Evolutionary conservation across 768 basidiomycete species (phyloP), one percentile per base, ranked within the genome.

Genomic region (Tulasnella calospora): DNA sequence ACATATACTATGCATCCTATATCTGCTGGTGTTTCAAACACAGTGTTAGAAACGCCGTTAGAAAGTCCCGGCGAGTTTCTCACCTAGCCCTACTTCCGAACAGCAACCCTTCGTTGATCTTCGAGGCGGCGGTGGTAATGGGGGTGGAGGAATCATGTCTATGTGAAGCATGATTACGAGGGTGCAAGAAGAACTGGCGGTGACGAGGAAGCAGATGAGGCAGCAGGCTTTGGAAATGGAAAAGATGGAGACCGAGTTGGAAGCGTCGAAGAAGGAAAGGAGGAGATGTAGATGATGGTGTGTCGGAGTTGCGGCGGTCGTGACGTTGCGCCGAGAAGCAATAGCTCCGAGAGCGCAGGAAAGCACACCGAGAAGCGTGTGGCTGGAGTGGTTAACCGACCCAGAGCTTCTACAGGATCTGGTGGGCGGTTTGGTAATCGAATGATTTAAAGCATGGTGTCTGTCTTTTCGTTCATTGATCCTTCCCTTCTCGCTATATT

Each of bases 131-230:
- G n/a, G n/a, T 55, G 51, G n/a, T 36, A 9, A 19, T n/a, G n/a
- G 19, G 19, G 51, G 21, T 55, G 51, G 51, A 9, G 51, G 41
- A 13, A 41, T 41, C 7, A 41, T 55, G 51, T 55, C 51, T 19
- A n/a, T 55, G 15, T 55, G 9, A 6, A 55, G 17, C 51, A 19
- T 55, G 8, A 55, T 55, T n/a, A n/a, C 51, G 19, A 55, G 21
- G 9, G 5, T 55, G 51, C 51, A 55, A 19, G 51, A 55, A 17
- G 51, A 55, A 19, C n/a, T 55, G 51, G 51, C 51, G 51, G 51
- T 19, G 51, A 55, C 51, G 51, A 55, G n/a, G 51, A 40, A 71
- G 70, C 70, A 71, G 70, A 71, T 71, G 70, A 55, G 51, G 51
- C 51, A 55, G 17, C 51, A 55, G 51, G 51, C n/a, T 19, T 55